Evolutionary conservation across 495 filamentous ascomycete species (phyloP).

Genomic region (Neurospora hispaniola): DNA sequence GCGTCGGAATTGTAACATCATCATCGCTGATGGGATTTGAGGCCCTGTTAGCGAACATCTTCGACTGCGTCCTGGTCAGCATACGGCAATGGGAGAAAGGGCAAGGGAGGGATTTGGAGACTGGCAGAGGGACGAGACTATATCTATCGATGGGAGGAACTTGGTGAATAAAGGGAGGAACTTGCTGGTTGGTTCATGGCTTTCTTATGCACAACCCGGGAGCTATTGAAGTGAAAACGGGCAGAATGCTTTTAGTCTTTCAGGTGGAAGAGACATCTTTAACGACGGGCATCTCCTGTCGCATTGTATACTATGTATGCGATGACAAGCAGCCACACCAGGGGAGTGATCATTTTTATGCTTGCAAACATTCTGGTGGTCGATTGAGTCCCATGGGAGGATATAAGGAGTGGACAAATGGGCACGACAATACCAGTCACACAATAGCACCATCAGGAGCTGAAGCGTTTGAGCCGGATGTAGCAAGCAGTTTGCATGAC

Average conservation of each 20-base stretch:
- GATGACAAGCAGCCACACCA: neutral
- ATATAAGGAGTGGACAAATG: neutral
- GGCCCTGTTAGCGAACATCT: neutral
- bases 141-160: neutral
- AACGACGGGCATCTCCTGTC: neutral
- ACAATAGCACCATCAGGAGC: neutral
- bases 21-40: neutral
- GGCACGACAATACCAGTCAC: neutral
- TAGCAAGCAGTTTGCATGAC: neutral
- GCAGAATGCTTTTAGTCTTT: neutral
- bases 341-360: neutral
- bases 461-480: neutral
- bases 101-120: neutral
- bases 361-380: neutral
- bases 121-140: neutral
- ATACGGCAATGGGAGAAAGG: neutral
- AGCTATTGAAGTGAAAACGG: neutral
- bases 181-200: neutral
- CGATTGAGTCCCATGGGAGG: neutral
- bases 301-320: neutral
- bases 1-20: neutral
- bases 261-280: neutral
- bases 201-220: neutral
- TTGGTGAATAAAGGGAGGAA: neutral
- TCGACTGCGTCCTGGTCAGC: neutral